A percentile compares a stretch with the other conserved stretches of the same genome.
These are phyloP conservation scores for Ophiostoma ulmi DNA, from an alignment of 2,329 filamentous ascomycete genomes.

Conservation along the genomic window DNA sequence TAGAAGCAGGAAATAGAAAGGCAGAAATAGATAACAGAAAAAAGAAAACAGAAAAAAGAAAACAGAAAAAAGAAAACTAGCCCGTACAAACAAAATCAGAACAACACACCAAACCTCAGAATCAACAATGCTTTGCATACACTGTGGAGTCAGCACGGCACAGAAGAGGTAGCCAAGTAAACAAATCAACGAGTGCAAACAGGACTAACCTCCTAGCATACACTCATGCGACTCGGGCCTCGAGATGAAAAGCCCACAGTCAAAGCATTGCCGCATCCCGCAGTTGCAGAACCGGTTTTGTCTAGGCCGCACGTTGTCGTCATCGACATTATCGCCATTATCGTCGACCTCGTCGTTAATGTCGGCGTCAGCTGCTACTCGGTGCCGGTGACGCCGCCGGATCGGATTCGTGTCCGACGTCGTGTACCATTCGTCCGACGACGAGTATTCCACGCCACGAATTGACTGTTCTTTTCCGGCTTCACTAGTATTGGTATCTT, in stretches of 20 bases:
- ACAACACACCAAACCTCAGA: not conserved
- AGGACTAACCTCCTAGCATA: not conserved
- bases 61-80: not conserved
- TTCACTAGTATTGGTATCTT: not conserved
- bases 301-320: not conserved
- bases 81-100: not conserved
- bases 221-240: conserved; percentile 19
- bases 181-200: not conserved
- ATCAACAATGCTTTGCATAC: not conserved
- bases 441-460: not conserved
- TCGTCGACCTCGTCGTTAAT: not conserved
- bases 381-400: conserved; percentile 54
- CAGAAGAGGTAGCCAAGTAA: not conserved
- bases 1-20: not conserved
- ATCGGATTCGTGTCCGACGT: conserved; percentile 39
- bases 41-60: not conserved
- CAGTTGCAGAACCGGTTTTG: conserved; percentile 16
- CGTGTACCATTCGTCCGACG: conserved; percentile 21
- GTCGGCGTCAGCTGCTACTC: conserved; percentile 36
- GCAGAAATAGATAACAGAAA: not conserved
- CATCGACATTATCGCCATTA: not conserved
- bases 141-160: not conserved
- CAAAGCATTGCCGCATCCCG: conserved; percentile 24
- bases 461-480: not conserved
- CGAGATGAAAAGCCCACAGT: conserved; percentile 21